Conservation (phyloP, 2,329 filamentous ascomycete species). For the Simplicillium aogashimaense region DNA sequence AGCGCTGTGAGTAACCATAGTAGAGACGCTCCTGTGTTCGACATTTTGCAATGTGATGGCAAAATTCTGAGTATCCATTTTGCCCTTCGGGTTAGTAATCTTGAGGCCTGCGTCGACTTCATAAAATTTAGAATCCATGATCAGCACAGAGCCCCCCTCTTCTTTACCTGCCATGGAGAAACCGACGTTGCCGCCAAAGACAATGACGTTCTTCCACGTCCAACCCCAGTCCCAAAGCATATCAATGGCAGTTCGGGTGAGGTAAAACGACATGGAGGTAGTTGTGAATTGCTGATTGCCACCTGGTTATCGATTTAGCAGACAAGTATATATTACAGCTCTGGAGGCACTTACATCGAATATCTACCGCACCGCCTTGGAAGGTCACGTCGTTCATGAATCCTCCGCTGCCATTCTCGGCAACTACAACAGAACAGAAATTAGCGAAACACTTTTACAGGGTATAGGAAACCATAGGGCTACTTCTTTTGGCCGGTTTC, state of each 20-base stretch:
- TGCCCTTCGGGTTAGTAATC: not conserved
- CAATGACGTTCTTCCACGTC: conserved; percentile 6
- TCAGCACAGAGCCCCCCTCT: conserved; percentile 3
- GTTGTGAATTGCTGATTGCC: conserved; percentile 8
- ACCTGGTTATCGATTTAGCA: no score
- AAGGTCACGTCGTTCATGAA: conserved; percentile 51
- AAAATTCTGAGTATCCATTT: conserved; percentile 1
- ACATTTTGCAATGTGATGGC: conserved; percentile 4
- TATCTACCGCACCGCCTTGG: no score
- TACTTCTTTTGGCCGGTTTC: no score
- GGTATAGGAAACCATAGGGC: no score
- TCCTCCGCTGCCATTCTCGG: conserved; percentile 24
- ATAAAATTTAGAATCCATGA: conserved; percentile 3
- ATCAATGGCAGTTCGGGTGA: conserved; percentile 4
- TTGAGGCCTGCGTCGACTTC: not conserved
- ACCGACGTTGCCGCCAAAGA: conserved; percentile 18
- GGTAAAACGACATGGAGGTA: conserved; percentile 2
- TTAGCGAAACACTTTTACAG: no score
- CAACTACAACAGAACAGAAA: no score
- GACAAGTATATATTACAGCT: not conserved
- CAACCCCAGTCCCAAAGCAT: conserved; percentile 10
- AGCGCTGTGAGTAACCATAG: not conserved
- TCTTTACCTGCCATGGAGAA: no score
- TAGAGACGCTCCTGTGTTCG: not conserved
- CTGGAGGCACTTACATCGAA: no score